These are phyloP conservation scores for Ambrosiella beaveri DNA, from an alignment of 2,329 filamentous ascomycete genomes.

Conservation along the genomic window DNA sequence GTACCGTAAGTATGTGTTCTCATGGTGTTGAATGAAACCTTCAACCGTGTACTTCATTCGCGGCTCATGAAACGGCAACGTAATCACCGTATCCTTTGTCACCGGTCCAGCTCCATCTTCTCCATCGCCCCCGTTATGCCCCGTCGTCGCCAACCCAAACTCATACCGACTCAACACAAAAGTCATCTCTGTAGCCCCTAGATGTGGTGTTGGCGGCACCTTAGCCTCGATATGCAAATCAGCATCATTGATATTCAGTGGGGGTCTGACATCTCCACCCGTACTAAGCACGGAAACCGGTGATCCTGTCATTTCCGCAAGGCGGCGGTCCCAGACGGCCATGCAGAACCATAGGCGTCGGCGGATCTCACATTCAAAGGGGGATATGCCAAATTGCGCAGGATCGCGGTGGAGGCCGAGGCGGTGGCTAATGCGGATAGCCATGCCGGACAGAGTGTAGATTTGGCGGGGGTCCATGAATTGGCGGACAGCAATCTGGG, in stretches of 20 bases:
- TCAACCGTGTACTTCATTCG: constrained; percentile 33
- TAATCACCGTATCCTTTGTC: constrained; percentile 21
- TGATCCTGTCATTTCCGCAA: constrained; percentile 47
- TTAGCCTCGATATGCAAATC: constrained; percentile 41
- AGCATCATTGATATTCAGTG: constrained; percentile 44
- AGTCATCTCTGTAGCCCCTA: constrained; percentile 40
- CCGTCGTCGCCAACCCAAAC: constrained; percentile 36
- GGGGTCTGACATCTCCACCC: constrained; percentile 36
- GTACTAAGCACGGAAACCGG: constrained; percentile 38
- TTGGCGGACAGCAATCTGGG: constrained; percentile 29
- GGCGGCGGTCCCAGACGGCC: constrained; percentile 48
- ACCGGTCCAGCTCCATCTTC: constrained; percentile 22
- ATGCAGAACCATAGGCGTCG: constrained; percentile 59
- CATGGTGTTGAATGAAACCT: constrained; percentile 36
- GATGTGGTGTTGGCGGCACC: constrained; percentile 30
- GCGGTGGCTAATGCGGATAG: constrained; percentile 48
- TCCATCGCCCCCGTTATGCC: constrained; percentile 12
- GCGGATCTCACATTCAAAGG: constrained; percentile 52
- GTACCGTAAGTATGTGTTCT: constrained; percentile 35
- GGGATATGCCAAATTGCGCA: constrained; percentile 30
- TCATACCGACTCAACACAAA: constrained; percentile 41
- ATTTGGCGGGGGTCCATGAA: constrained; percentile 38
- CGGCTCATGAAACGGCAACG: constrained; percentile 30
- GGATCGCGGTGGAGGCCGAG: constrained; percentile 53
- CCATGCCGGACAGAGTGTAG: constrained; percentile 40